Percentiles rank a stretch among this genome's conserved stretches.
Evolutionary conservation across 805 yeast genomes (phyloP).

Genomic region (Danielia reshetovae): DNA sequence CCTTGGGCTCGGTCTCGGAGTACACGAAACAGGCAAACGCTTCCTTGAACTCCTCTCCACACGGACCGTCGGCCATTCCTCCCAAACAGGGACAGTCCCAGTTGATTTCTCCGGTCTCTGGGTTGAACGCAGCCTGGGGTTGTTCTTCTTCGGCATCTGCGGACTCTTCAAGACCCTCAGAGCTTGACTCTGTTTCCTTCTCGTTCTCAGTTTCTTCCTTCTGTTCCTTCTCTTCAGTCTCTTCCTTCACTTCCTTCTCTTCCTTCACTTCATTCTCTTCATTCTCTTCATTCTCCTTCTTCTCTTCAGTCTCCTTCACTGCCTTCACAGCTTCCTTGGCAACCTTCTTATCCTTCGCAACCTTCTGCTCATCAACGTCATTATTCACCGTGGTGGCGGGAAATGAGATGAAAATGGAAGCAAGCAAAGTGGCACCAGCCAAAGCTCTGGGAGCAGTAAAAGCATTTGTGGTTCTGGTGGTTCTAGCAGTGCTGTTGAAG

Average conservation of each 20-base stretch:
- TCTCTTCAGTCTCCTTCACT: constrained; percentile 1
- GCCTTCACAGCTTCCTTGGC: constrained; percentile 5
- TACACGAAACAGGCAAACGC: constrained; percentile 95
- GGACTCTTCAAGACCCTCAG: neutral
- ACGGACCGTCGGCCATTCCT: constrained; percentile 98
- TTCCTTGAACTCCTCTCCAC: constrained; percentile 92
- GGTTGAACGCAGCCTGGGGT: constrained; percentile 76
- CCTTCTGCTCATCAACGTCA: constrained; percentile 12
- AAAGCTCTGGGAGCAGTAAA: constrained; percentile 5
- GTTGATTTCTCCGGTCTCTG: constrained; percentile 97
- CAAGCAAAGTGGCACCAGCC: constrained; percentile 9
- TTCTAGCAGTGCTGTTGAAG: constrained; percentile 8
- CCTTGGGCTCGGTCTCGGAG: constrained; percentile 94
- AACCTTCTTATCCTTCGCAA: constrained; percentile 6
- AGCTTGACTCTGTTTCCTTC: neutral
- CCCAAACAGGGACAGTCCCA: constrained; percentile 99
- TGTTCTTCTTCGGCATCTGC: constrained; percentile 22
- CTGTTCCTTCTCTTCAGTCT: constrained; percentile 2
- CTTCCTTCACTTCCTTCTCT: constrained; percentile 1
- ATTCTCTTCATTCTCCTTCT: constrained; percentile 3
- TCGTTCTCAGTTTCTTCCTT: constrained; percentile 4
- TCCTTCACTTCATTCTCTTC: constrained; percentile 9
- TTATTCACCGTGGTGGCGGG: constrained; percentile 9
- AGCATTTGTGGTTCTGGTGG: neutral
- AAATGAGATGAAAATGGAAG: constrained; percentile 6